Base-by-base conservation (phyloP, 225 moss, liverwort and hornwort genomes). In the Pleurozium schreberi region DNA sequence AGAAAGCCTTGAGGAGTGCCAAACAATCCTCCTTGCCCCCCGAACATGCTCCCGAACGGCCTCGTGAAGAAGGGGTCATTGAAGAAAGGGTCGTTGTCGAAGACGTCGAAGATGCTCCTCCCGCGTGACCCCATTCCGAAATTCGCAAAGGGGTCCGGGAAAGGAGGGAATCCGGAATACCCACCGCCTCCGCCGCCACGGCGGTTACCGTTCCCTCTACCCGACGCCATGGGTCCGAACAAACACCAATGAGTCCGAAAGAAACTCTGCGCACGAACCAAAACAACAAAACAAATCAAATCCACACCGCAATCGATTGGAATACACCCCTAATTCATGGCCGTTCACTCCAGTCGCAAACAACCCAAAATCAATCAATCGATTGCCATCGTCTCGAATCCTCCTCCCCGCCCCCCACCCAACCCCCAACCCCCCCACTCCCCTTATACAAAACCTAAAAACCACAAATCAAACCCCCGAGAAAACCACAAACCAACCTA, bases 1-100 rank as follows among this genome's bases (percentile, higher is more conserved):
- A 90, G 50, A 55, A 90, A 89, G 59, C 91, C 93, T 85, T 91
- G 90, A 42, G 91, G 89, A 38, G 80, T 80, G 62, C 92, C 94
- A 70, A 93, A 91, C 68, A 93, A 89, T 15, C 94, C 91, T 74
- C 87, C 94, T 64, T 62, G 87, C 8, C 85, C 88, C 43, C 93
- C 92, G 82, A 94, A 92, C 88, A 91, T 81, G 59, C 91, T 89
- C 50, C 94, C 94, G 40, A 93, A 86, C 52, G 93, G 92, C 90
- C 93, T 90, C n/a, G 93, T 92, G 91, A 94, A 94, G 69, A 94
- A 94, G 9, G 93, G 94, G 52, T 94, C 94, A 57, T 93, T 93
- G 62, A 91, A 92, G 43, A 93, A 93, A 19, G 94, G 93, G 88
- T 94, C 94, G 84, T 90, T 91, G 49, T 94, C 93, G 79, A 94